Percentiles rank a stretch among this genome's conserved stretches.
Evolutionary conservation across 305 asterid genomes (phyloP).

Genomic region (Solanum hybrid): DNA sequence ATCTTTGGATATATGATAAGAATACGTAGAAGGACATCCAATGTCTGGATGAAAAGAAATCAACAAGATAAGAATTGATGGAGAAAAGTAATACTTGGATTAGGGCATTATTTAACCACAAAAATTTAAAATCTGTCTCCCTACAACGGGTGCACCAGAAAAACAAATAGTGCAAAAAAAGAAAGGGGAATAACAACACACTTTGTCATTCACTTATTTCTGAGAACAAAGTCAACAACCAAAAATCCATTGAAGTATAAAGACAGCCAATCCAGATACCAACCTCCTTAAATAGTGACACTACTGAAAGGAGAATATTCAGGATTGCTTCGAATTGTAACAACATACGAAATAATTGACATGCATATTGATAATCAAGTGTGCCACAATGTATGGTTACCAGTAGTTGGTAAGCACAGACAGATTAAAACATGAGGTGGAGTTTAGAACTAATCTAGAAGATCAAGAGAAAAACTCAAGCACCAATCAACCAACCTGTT

Average conservation of each 20-base stretch:
- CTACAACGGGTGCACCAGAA: not conserved
- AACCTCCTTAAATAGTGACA: not conserved
- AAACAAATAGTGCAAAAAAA: not conserved
- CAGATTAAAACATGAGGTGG: not conserved
- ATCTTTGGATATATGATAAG: conserved; percentile 77
- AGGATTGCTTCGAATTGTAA: not conserved
- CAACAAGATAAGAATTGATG: conserved; percentile 3
- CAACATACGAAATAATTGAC: not conserved
- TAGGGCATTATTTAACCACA: not conserved
- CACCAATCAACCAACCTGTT: conserved; percentile 46
- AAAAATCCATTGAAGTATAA: not conserved
- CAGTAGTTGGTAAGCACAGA: not conserved
- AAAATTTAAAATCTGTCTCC: not conserved
- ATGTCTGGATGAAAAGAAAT: conserved; percentile 45
- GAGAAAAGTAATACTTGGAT: not conserved
- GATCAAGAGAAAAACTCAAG: conserved; percentile 1
- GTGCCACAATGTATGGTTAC: not conserved
- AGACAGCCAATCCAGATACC: not conserved
- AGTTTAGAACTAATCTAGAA: not conserved
- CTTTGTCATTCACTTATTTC: not conserved
- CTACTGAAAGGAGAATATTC: not conserved
- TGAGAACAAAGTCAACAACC: not conserved
- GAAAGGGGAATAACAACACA: not conserved
- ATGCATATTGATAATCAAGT: not conserved
- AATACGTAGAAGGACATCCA: conserved; percentile 78